phyloP scores from a whole-genome alignment of 1,139 yeast genomes.

The Hansenula lynferdii region DNA sequence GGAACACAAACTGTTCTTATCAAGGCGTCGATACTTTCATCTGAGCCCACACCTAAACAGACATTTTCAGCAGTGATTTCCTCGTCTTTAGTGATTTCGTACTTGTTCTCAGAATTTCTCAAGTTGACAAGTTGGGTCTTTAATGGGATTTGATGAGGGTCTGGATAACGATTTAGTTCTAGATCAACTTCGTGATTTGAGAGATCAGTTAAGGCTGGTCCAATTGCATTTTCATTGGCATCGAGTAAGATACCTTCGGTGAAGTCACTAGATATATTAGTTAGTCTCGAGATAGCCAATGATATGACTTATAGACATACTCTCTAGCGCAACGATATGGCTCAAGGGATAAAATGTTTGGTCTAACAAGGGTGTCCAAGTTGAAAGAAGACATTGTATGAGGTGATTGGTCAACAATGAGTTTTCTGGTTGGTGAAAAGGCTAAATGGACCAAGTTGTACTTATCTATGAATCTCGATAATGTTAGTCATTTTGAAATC shows the following conservation, averaged over 20 bases:
- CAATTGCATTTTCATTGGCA: slow-evolving; percentile 95
- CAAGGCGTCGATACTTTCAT: slow-evolving; percentile 88
- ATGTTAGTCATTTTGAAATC: too few species aligned
- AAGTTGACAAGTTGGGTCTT: slow-evolving; percentile 68
- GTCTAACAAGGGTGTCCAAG: slow-evolving; percentile 62
- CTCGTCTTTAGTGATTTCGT: slow-evolving; percentile 9
- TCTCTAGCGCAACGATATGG: slow-evolving; percentile 98
- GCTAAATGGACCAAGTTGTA: too few species aligned
- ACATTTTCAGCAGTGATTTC: slow-evolving; percentile 60
- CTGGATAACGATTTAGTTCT: slow-evolving; percentile 88
- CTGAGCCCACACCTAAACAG: slow-evolving; percentile 96
- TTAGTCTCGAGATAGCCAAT: too few species aligned
- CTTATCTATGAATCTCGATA: too few species aligned
- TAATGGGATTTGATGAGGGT: slow-evolving; percentile 86
- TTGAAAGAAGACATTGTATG: slow-evolving; percentile 34
- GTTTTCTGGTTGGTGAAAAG: too few species aligned
- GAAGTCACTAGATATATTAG: too few species aligned
- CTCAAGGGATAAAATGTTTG: slow-evolving; percentile 72
- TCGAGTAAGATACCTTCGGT: slow-evolving; percentile 82
- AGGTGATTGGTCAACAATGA: not conserved
- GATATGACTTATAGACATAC: too few species aligned
- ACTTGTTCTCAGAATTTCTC: slow-evolving; percentile 47
- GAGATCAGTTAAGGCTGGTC: slow-evolving; percentile 59
- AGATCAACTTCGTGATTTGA: slow-evolving; percentile 30
- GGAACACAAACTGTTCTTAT: slow-evolving; percentile 86